phyloP scores from a whole-genome alignment of 371 early-diverging fungal species.

The Choanephora cucurbitarum region DNA sequence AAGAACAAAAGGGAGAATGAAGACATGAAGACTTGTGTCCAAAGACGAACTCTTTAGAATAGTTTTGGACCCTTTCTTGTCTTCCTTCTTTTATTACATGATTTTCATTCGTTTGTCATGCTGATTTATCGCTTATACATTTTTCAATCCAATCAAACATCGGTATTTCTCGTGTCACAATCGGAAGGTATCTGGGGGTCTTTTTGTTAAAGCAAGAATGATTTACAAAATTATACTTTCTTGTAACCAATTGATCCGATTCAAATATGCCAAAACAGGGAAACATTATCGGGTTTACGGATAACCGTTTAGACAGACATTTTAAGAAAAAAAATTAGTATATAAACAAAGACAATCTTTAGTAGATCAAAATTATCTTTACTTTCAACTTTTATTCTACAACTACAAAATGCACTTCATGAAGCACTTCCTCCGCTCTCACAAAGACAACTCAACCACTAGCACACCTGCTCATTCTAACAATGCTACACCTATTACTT shows the following conservation, averaged over 20 bases:
- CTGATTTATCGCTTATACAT: not conserved
- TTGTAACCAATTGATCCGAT: constrained; percentile 6
- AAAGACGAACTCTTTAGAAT: no score
- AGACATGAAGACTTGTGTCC: no score
- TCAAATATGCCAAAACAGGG: not conserved
- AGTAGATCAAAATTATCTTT: not conserved
- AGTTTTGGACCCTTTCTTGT: no score
- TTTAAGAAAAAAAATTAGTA: not conserved
- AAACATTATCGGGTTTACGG: constrained; percentile 3
- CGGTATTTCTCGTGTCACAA: constrained; percentile 8
- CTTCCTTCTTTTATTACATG: not conserved
- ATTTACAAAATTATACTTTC: not conserved
- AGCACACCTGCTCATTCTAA: constrained; percentile 10
- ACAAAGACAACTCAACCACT: constrained; percentile 2
- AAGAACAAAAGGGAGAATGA: no score
- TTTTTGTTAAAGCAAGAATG: not conserved
- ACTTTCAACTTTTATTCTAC: not conserved
- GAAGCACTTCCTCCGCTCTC: constrained; percentile 14
- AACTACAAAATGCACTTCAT: constrained; percentile 15
- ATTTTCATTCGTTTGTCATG: not conserved
- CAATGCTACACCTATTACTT: constrained; percentile 15
- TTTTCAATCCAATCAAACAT: constrained; percentile 2
- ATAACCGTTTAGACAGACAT: constrained; percentile 19
- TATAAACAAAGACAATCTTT: not conserved
- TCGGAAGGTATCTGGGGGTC: constrained; percentile 7